Conservation (phyloP, 2,329 filamentous ascomycete genomes). For the Leptographium wingfieldii region DNA sequence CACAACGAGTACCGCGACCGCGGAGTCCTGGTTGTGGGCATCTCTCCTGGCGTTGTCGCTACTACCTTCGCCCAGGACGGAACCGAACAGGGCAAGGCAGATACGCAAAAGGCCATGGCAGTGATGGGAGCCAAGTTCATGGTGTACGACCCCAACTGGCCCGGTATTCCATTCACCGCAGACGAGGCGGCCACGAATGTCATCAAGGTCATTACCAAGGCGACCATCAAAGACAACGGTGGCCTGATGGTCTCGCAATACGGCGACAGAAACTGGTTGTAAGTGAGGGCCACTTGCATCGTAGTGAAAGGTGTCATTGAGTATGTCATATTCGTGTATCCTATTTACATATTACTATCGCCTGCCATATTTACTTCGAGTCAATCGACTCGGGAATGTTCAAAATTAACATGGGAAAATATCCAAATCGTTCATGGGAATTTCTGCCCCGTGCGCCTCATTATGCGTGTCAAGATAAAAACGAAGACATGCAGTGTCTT, state of each 20-base stretch:
- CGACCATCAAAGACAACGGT: constrained; percentile 31
- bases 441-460: not conserved
- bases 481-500: not conserved
- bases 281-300: not conserved
- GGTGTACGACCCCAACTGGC: constrained; percentile 26
- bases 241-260: constrained; percentile 42
- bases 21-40: constrained; percentile 37
- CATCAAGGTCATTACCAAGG: constrained; percentile 21
- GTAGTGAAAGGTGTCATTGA: too few species aligned
- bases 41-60: constrained; percentile 39
- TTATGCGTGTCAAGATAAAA: not conserved
- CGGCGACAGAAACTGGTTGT: constrained; percentile 41
- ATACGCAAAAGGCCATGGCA: constrained; percentile 13
- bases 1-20: constrained; percentile 33
- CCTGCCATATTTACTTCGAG: not conserved
- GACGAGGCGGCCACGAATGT: constrained; percentile 23
- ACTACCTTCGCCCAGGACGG: constrained; percentile 11
- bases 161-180: constrained; percentile 20
- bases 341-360: not conserved
- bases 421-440: not conserved
- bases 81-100: constrained; percentile 14
- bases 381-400: not conserved
- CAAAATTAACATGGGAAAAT: not conserved
- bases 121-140: constrained; percentile 19
- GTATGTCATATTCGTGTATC: not conserved